phyloP scores from a whole-genome alignment of 2,329 filamentous ascomycete species.

The Ophiostoma piceae region DNA sequence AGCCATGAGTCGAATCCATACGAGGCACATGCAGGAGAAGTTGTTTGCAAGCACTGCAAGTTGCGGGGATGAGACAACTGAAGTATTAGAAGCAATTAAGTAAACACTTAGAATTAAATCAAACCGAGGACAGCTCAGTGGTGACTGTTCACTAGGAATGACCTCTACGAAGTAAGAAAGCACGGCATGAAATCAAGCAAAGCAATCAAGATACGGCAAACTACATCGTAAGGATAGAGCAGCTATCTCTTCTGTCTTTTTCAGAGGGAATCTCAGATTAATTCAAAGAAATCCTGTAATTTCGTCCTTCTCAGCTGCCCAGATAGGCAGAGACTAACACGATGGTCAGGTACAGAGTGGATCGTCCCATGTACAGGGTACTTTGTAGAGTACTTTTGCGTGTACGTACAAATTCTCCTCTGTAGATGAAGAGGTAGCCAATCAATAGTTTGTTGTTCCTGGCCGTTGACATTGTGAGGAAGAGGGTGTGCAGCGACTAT shows the following conservation, averaged over 20 bases:
- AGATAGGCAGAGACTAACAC: constrained; percentile 3
- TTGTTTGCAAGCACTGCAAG: background rate
- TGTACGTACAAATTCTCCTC: background rate
- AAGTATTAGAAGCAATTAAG: no score
- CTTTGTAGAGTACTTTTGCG: background rate
- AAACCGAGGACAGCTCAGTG: no score
- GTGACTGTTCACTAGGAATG: no score
- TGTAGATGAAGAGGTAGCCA: background rate
- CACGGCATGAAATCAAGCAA: no score
- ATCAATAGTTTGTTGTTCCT: background rate
- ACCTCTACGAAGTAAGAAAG: no score
- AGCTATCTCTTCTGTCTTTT: no score
- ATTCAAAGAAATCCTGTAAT: background rate
- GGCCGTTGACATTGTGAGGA: no score
- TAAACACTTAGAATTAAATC: no score
- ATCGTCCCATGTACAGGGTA: background rate
- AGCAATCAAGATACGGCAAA: no score
- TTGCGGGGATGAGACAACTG: background rate
- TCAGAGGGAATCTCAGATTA: background rate
- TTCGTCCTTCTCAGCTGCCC: background rate
- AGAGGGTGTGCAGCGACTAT: no score
- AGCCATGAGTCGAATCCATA: background rate
- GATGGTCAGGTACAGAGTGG: constrained; percentile 8
- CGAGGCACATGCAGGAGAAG: background rate
- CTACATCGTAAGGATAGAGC: no score